A percentile compares a stretch with the other conserved stretches of the same genome.
Conservation (phyloP, 2,329 filamentous ascomycete species). For the Aureobasidium sp. region DNA sequence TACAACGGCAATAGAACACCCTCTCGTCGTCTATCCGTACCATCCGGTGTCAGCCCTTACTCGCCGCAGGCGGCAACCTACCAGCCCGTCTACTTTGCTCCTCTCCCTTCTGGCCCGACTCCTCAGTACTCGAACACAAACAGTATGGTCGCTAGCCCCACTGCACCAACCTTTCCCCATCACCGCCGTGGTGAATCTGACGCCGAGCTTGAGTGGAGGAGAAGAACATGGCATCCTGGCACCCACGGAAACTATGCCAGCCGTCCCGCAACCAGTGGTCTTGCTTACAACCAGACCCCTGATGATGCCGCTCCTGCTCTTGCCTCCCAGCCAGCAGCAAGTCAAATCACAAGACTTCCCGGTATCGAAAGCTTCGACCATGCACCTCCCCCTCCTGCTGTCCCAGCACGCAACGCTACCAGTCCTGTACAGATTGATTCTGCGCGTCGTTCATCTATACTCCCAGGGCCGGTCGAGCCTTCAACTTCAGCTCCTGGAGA, state of each 20-base stretch:
- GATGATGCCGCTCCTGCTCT: constrained; percentile 53
- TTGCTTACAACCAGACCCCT: constrained; percentile 69
- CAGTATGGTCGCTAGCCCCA: constrained; percentile 61
- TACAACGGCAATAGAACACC: constrained; percentile 66
- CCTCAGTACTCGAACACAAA: constrained; percentile 50
- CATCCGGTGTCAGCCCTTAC: constrained; percentile 64
- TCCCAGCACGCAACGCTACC: constrained; percentile 56
- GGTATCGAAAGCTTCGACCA: constrained; percentile 91
- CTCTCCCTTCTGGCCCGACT: constrained; percentile 48
- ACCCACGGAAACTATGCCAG: constrained; percentile 54
- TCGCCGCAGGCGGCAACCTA: neutral
- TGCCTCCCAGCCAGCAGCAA: constrained; percentile 47
- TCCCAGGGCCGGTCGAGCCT: constrained; percentile 24
- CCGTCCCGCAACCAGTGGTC: constrained; percentile 60
- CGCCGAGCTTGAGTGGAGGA: constrained; percentile 68
- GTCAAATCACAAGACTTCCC: constrained; percentile 64
- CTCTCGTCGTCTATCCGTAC: constrained; percentile 72
- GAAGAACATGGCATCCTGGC: constrained; percentile 87
- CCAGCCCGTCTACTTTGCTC: constrained; percentile 51
- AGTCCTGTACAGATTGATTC: constrained; percentile 74
- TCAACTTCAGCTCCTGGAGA: constrained; percentile 34
- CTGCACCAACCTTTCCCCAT: constrained; percentile 55
- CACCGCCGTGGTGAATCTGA: constrained; percentile 57
- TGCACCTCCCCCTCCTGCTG: constrained; percentile 53
- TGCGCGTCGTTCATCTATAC: constrained; percentile 36